Conservation (phyloP, 371 early-diverging fungal genomes). For the Fennellomyces sp. region DNA sequence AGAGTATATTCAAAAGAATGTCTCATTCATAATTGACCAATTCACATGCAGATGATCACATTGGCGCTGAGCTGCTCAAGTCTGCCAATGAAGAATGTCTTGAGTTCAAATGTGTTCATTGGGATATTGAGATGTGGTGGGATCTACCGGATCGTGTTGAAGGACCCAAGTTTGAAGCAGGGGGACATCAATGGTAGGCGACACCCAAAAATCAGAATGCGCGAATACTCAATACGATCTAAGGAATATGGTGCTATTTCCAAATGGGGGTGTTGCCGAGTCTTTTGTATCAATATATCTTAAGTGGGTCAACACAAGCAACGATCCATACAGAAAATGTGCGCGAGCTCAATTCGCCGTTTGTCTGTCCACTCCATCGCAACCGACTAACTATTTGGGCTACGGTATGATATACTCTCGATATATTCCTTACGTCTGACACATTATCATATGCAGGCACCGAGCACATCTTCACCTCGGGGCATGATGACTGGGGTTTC, state of each 20-base stretch:
- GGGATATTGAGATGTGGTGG: background rate
- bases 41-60: background rate
- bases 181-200: background rate
- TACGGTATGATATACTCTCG: background rate
- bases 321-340: background rate
- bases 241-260: background rate
- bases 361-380: background rate
- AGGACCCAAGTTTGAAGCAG: background rate
- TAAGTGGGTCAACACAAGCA: background rate
- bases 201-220: background rate
- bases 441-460: too few relatives aligned
- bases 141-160: background rate
- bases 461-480: too few relatives aligned
- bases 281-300: background rate
- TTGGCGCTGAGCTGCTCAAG: background rate
- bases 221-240: background rate
- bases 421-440: too few relatives aligned
- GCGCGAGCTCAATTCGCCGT: slow-evolving; percentile 35
- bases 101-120: background rate
- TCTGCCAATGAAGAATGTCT: background rate
- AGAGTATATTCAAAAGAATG: background rate
- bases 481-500: too few relatives aligned
- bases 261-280: background rate
- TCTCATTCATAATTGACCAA: background rate
- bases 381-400: background rate